phyloP scores from a whole-genome alignment of 306 rosid genomes.

The Oxytropis ochrocephala region DNA sequence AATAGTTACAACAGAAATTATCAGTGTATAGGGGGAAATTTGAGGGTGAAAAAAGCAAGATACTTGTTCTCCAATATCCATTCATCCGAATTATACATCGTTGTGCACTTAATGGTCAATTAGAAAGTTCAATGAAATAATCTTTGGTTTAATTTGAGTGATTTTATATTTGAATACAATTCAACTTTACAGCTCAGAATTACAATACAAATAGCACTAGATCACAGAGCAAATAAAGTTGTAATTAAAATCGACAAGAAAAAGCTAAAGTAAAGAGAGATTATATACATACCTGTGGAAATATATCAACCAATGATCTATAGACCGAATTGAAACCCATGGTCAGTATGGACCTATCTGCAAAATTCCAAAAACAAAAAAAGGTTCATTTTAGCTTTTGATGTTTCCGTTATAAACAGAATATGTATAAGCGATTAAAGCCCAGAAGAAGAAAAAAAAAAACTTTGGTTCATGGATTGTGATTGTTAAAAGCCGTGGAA shows the following conservation, averaged over 20 bases:
- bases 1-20: neutral
- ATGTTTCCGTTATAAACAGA: neutral
- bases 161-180: neutral
- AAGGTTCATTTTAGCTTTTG: neutral
- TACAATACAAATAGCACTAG: neutral
- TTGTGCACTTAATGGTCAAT: neutral
- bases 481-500: neutral
- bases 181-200: neutral
- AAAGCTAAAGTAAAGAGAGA: neutral
- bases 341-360: conserved; percentile 26
- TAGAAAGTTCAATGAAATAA: neutral
- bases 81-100: neutral
- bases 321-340: conserved; percentile 70
- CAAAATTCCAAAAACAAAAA: neutral
- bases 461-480: neutral
- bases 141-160: neutral
- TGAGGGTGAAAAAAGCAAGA: neutral
- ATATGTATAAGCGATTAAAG: neutral
- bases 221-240: neutral
- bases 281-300: conserved; percentile 52
- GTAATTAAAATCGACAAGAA: neutral
- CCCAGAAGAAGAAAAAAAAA: neutral
- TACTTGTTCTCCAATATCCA: neutral
- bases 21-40: neutral
- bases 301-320: conserved; percentile 51